phyloP scores from a whole-genome alignment of 2,329 filamentous ascomycete genomes.

The Pseudocercospora pini-densiflorae region DNA sequence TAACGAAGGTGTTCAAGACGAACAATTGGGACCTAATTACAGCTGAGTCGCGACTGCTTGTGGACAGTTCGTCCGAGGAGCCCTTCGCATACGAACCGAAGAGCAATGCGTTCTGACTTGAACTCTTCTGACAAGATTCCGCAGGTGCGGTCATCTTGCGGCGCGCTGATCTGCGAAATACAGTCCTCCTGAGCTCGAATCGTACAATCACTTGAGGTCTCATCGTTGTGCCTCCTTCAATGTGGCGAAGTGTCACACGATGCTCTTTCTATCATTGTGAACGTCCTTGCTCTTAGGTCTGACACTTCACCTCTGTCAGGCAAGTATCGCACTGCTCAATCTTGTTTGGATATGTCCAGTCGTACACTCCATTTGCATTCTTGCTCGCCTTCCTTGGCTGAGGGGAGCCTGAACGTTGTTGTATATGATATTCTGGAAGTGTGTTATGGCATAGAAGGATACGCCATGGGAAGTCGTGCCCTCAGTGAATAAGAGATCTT shows the following conservation, averaged over 20 bases:
- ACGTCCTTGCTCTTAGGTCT: neutral
- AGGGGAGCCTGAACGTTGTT: neutral
- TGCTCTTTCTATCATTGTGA: neutral
- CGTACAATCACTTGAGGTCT: neutral
- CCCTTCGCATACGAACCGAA: neutral
- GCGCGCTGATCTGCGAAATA: neutral
- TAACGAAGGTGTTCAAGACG: neutral
- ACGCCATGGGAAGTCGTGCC: too few relatives aligned
- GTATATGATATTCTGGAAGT: neutral
- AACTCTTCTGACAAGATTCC: neutral
- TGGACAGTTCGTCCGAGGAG: neutral
- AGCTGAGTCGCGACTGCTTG: neutral
- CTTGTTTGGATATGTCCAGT: neutral
- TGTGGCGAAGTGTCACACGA: neutral
- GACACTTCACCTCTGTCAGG: too few relatives aligned
- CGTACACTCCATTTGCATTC: neutral
- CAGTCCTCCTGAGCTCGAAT: neutral
- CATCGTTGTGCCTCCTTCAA: neutral
- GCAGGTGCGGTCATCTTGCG: neutral
- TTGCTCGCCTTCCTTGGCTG: neutral
- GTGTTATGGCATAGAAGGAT: too few relatives aligned
- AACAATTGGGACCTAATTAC: neutral
- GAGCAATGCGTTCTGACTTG: neutral
- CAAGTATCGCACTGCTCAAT: neutral
- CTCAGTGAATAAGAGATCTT: too few relatives aligned